Percentiles rank a stretch among this genome's conserved stretches.
phyloP scores from a whole-genome alignment of 75 land plant genomes.

The Larix kaempferi region DNA sequence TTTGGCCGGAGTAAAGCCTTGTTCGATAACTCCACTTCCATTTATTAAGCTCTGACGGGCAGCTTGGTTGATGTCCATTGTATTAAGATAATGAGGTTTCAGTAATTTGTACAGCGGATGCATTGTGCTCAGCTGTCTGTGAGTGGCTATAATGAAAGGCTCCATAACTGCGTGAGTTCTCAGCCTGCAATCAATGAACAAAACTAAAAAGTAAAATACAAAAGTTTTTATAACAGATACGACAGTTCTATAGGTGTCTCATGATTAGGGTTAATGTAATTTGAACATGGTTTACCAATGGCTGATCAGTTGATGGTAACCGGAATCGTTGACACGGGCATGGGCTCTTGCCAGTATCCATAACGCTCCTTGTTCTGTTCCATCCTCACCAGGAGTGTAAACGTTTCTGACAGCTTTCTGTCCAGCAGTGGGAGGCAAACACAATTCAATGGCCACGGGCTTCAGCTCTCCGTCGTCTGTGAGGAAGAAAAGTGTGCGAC shows the following conservation, averaged over 20 bases:
- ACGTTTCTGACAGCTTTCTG: slow-evolving; percentile 29
- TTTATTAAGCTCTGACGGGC: slow-evolving; percentile 7
- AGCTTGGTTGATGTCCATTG: slow-evolving; percentile 11
- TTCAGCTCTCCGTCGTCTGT: slow-evolving; percentile 34
- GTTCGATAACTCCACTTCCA: slow-evolving; percentile 9
- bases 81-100: neutral
- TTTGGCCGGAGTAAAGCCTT: slow-evolving; percentile 8
- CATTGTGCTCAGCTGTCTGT: slow-evolving; percentile 62
- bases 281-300: slow-evolving; percentile 41
- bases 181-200: neutral
- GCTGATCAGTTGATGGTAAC: slow-evolving; percentile 54
- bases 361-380: slow-evolving; percentile 29
- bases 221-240: too few species aligned
- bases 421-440: slow-evolving; percentile 41
- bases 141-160: slow-evolving; percentile 69
- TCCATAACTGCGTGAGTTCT: slow-evolving; percentile 42
- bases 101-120: slow-evolving; percentile 50
- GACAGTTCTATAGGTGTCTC: neutral
- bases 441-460: slow-evolving; percentile 70
- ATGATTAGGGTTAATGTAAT: neutral
- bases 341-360: slow-evolving; percentile 77
- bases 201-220: neutral
- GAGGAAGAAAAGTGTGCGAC: slow-evolving; percentile 52
- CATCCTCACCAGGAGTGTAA: slow-evolving; percentile 31
- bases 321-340: slow-evolving; percentile 54